phyloP scores from a whole-genome alignment of 73 alveolate species.

The Symbiodinium natans region DNA sequence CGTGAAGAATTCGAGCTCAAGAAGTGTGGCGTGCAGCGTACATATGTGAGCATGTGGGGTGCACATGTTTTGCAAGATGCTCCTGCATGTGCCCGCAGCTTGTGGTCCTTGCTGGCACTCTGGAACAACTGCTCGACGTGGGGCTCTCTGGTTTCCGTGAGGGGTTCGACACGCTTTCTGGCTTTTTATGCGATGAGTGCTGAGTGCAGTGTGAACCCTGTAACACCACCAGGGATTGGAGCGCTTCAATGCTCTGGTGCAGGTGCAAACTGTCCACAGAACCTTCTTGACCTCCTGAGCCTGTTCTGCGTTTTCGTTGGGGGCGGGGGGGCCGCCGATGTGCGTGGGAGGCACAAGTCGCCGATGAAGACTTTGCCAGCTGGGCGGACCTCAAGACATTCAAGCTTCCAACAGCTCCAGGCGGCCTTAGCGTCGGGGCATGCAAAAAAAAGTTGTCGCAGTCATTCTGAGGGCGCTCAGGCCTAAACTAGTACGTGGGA shows the following conservation, averaged over 20 bases:
- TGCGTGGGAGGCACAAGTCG: not conserved
- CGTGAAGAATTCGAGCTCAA: not conserved
- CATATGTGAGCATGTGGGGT: not conserved
- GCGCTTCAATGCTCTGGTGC: not conserved
- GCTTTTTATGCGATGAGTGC: no score
- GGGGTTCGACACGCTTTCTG: no score
- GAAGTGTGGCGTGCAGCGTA: no score
- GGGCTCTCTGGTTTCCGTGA: not conserved
- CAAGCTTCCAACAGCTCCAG: not conserved
- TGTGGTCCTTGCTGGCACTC: slow-evolving; percentile 32
- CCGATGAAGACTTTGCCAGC: slow-evolving; percentile 8
- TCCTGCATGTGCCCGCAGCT: not conserved
- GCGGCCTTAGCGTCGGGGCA: not conserved
- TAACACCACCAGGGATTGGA: not conserved
- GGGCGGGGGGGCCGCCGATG: no score
- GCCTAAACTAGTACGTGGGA: no score
- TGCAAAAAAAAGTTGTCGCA: no score
- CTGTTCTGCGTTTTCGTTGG: no score
- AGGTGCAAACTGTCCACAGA: not conserved
- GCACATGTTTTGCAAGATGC: not conserved
- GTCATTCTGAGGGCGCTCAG: no score
- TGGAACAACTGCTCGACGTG: not conserved
- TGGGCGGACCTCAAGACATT: slow-evolving; percentile 16
- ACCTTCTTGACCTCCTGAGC: no score
- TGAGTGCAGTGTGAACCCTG: no score